These are phyloP conservation scores for Cercospora citrullina DNA, from an alignment of 2,329 filamentous ascomycete genomes.

Conservation along the genomic window DNA sequence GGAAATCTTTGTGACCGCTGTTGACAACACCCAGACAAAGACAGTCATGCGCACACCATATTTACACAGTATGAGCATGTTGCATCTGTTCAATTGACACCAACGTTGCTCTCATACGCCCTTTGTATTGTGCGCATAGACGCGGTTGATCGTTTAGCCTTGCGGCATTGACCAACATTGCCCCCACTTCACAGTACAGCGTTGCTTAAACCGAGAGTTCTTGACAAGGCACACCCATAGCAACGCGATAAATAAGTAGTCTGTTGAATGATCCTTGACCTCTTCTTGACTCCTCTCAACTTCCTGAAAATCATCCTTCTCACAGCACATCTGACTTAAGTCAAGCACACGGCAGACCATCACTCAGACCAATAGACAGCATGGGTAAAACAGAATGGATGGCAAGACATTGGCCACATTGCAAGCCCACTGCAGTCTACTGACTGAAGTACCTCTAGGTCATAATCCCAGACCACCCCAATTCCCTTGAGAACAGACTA, in stretches of 20 bases:
- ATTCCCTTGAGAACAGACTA: conserved; percentile 46
- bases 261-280: background rate
- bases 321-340: background rate
- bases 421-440: background rate
- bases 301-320: background rate
- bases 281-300: background rate
- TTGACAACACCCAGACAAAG: background rate
- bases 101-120: background rate
- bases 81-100: background rate
- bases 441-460: conserved; percentile 23
- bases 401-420: conserved; percentile 11
- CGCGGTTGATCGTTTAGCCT: background rate
- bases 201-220: background rate
- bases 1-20: background rate
- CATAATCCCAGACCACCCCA: conserved; percentile 49
- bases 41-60: background rate
- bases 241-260: background rate
- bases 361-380: conserved; percentile 27
- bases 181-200: background rate
- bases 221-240: background rate
- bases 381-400: conserved; percentile 52
- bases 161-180: background rate
- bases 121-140: background rate
- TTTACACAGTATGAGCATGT: background rate
- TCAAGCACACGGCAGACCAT: conserved; percentile 16